phyloP scores from a whole-genome alignment of 2,329 filamentous ascomycete genomes.

The Orbilia blumenaviensis region DNA sequence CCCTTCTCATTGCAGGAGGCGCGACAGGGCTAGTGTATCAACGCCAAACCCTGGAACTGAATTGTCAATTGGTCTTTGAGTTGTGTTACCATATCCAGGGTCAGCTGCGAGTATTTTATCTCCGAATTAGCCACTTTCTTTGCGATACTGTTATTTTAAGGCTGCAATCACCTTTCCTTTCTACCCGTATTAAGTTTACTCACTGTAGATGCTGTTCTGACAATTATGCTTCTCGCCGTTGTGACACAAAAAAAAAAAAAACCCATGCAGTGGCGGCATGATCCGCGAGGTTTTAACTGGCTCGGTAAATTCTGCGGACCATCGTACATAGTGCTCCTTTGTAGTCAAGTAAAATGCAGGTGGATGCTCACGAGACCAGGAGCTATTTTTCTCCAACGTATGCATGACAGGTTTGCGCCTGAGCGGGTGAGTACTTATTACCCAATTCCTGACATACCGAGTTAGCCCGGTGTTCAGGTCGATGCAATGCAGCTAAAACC shows the following conservation, averaged over 20 bases:
- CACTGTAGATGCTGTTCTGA: no score
- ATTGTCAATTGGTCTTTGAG: not conserved
- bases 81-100: not conserved
- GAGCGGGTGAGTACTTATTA: no score
- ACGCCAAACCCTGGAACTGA: not conserved
- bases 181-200: not conserved
- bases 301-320: no score
- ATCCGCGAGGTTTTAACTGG: no score
- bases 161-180: not conserved
- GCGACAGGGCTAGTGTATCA: constrained; percentile 43
- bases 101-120: constrained; percentile 13
- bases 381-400: no score
- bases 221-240: not conserved
- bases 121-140: not conserved
- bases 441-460: no score
- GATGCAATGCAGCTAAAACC: no score
- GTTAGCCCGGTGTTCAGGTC: no score
- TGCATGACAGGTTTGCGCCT: no score
- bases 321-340: no score
- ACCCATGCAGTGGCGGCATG: not conserved
- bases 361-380: no score
- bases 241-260: not conserved
- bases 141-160: not conserved
- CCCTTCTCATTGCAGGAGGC: constrained; percentile 17
- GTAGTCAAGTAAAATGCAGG: no score